These are phyloP conservation scores for Zygotorulaspora sp. DNA, from an alignment of 805 yeast genomes.

Conservation along the genomic window DNA sequence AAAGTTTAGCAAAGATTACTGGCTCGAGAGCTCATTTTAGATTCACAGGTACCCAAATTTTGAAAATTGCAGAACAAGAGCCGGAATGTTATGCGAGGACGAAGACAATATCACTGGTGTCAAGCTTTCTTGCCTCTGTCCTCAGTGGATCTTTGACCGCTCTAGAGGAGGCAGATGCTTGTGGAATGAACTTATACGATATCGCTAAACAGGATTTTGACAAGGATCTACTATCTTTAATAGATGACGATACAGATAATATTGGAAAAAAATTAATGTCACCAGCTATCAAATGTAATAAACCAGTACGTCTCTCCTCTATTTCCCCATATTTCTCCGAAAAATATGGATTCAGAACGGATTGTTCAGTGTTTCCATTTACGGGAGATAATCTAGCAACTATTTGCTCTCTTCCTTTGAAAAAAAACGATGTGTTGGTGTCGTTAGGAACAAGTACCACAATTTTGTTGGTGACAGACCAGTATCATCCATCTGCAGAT, in stretches of 20 bases:
- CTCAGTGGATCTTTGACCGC: conserved; percentile 59
- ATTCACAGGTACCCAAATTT: conserved; percentile 88
- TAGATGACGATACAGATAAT: conserved; percentile 27
- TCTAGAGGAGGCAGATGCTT: conserved; percentile 80
- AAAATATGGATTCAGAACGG: conserved; percentile 56
- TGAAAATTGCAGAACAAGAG: conserved; percentile 55
- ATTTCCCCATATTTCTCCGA: conserved; percentile 57
- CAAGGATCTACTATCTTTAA: conserved; percentile 47
- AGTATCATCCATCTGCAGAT: conserved; percentile 70
- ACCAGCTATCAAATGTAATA: conserved; percentile 39
- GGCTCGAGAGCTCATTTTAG: conserved; percentile 88
- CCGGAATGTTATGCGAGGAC: conserved; percentile 55
- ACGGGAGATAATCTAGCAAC: conserved; percentile 94
- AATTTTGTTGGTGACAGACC: conserved; percentile 71
- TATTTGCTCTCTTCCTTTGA: conserved; percentile 72
- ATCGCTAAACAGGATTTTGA: conserved; percentile 53
- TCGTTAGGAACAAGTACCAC: conserved; percentile 94
- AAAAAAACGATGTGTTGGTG: conserved; percentile 69
- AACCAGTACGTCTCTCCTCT: conserved; percentile 41
- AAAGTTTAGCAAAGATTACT: conserved; percentile 55
- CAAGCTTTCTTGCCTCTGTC: conserved; percentile 71
- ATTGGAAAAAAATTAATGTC: conserved; percentile 42
- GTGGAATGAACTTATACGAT: conserved; percentile 90
- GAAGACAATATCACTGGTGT: conserved; percentile 62
- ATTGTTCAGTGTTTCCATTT: conserved; percentile 65